Base-by-base conservation (phyloP, 2,329 filamentous ascomycete genomes). In the Ascosphaera apis region DNA sequence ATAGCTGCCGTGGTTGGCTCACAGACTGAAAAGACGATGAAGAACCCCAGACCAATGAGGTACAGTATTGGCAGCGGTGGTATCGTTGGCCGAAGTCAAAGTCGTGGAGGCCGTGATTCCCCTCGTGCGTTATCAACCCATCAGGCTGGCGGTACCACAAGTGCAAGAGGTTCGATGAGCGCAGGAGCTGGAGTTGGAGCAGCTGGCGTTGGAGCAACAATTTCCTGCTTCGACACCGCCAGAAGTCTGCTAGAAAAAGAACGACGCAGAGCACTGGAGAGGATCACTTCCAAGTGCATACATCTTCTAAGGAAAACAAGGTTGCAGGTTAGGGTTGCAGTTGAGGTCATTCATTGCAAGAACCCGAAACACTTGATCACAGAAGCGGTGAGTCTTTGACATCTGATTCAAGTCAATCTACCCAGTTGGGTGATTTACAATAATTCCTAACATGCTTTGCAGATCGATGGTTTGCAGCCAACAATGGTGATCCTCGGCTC, bases 331-430 rank as follows among this genome's bases (percentile, higher is more conserved):
- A 73, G 83, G 39, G 79, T 93, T 34, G 82, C 92, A 35, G 76
- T 98, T 23, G 88, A 98, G 56, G 86, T 95, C 18, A 76, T 98
- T 44, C 88, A 95, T 57, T 95, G 88, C 73, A 95, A 93, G 65
- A 93, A 80, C 49, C 83, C 88, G 3, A 86, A 88, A 54, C 84
- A 93, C 53, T 67, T 95, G 61, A 83, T 98, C 43, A 91, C 83
- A 1, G 88, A 95, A 61, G 83, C 93, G 45, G 67, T 71, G 49
- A 55, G 66, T 60, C 32, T 42, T 7, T 17, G 2, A 18, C 23
- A 4, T 32, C 31, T 13, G 34, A 36, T 41, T 36, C 41, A 17
- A 23, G 12, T 17, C 18, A 31, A 37, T 21, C 42, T 47, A 36
- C 45, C 37, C 33, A 9, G 35, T 16, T 27, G 3, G 16, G 4